phyloP scores from a whole-genome alignment of 2,329 filamentous ascomycete genomes.

The Emergomyces pasteurianus region DNA sequence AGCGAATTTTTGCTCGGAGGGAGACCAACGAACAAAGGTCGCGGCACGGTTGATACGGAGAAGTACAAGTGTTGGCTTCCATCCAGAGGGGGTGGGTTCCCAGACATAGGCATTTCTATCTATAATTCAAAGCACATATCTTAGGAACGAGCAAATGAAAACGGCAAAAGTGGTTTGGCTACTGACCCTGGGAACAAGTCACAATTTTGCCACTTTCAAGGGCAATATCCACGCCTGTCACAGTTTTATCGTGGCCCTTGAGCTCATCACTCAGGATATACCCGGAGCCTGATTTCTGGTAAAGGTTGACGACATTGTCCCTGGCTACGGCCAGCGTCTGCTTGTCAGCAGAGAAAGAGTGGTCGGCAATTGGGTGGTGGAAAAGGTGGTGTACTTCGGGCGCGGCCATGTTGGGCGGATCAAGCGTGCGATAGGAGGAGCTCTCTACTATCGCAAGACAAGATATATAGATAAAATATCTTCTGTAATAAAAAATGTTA shows the following conservation, averaged over 20 bases:
- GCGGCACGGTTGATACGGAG: slow-evolving; percentile 94
- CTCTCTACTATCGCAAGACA: slow-evolving; percentile 81
- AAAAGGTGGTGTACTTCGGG: slow-evolving; percentile 96
- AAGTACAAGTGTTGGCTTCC: slow-evolving; percentile 93
- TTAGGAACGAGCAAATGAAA: background rate
- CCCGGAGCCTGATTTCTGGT: slow-evolving; percentile 56
- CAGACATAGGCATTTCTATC: slow-evolving; percentile 97
- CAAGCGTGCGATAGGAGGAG: slow-evolving; percentile 64
- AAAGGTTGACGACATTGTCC: slow-evolving; percentile 83
- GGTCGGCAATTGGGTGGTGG: slow-evolving; percentile 90
- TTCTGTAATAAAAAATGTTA: background rate
- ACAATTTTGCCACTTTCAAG: slow-evolving; percentile 85
- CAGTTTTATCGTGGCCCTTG: slow-evolving; percentile 91
- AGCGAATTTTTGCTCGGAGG: slow-evolving; percentile 92
- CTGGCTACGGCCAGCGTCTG: slow-evolving; percentile 80
- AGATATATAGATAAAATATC: no score
- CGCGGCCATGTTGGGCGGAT: slow-evolving; percentile 52
- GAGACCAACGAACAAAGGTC: slow-evolving; percentile 94
- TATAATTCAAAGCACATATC: slow-evolving; percentile 24
- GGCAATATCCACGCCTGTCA: slow-evolving; percentile 93
- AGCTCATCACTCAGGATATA: slow-evolving; percentile 85
- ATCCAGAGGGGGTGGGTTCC: slow-evolving; percentile 84
- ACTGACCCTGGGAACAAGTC: slow-evolving; percentile 82
- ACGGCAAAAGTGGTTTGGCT: background rate
- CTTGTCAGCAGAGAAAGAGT: slow-evolving; percentile 92